Evolutionary conservation across 345 rosid genomes (phyloP).

Genomic region (Ricinus communis): DNA sequence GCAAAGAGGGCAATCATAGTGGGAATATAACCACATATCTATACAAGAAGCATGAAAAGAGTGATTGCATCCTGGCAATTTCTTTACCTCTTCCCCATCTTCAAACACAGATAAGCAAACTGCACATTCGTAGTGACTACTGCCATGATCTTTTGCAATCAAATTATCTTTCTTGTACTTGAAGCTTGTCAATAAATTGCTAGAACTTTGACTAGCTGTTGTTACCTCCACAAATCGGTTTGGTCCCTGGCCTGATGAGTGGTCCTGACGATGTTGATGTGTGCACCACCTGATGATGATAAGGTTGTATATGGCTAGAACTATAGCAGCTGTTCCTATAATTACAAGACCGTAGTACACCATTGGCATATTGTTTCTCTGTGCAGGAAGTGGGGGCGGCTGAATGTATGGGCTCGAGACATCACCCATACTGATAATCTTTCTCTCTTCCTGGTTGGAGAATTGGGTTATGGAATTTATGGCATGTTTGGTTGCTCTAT

Average conservation of each 20-base stretch:
- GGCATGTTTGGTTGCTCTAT: too few relatives aligned
- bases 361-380: slow-evolving; percentile 37
- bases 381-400: slow-evolving; percentile 9
- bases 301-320: slow-evolving; percentile 36
- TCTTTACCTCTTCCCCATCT: slow-evolving; percentile 41
- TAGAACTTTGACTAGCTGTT: neutral
- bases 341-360: slow-evolving; percentile 47
- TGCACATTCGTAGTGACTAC: slow-evolving; percentile 30
- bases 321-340: slow-evolving; percentile 33
- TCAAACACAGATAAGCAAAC: slow-evolving; percentile 42
- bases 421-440: slow-evolving; percentile 21
- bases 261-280: neutral
- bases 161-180: slow-evolving; percentile 21
- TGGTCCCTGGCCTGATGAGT: neutral
- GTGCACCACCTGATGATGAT: slow-evolving; percentile 34
- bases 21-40: slow-evolving; percentile 46
- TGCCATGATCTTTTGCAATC: neutral
- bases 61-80: slow-evolving; percentile 38
- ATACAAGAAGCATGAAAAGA: slow-evolving; percentile 40
- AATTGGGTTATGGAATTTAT: neutral
- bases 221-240: neutral
- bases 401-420: neutral
- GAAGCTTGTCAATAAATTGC: slow-evolving; percentile 18
- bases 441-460: neutral
- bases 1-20: slow-evolving; percentile 44